Base-by-base conservation (phyloP, 176 grass and related monocot species). In the Phoenix dactylifera region DNA sequence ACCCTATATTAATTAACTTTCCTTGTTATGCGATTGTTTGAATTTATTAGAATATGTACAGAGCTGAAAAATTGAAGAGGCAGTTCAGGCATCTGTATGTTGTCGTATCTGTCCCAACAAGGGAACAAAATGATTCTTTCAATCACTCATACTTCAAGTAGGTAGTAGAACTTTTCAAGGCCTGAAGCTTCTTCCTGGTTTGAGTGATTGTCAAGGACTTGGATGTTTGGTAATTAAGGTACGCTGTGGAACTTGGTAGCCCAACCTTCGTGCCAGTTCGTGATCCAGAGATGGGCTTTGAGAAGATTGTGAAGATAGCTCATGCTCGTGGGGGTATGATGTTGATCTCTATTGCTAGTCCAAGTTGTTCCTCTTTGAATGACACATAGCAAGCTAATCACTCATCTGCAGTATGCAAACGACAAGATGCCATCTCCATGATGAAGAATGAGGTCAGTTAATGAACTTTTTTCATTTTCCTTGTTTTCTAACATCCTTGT, bases 261-360 rank as follows among this genome's bases (percentile, higher is more conserved):
- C 90, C 86, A 76, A 84, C 82, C 1, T 89, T 95, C 73, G 64
- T 95, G 24, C 83, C 74, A 55, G 86, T 87, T 17, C 65, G 15
- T 52, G 77, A 86, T 79, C 74, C 74, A 6, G 86, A 86, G 74
- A 95, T 95, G 82, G 79, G 90, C 62, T 89, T 89, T 48, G 86
- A 95, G 77, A 95, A 84, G 26, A 84, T 95, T 59, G 80, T 95
- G 17, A 95, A 84, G 57, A 95, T 89, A 60, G 83, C 90, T 71
- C 83, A 95, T 84, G 71, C 83, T 68, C 77, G 71, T 59, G 90
- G 90, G 59, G 90, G 86, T 87, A 81, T 71, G 55, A 49, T 26
- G 63, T 52, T 63, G 18, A 25, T 50, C 77, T 65, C 24, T 44
- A 32, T 60, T 18, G 24, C 51, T 9, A 44, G 52, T 48, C 19